Conservation (phyloP, 768 basidiomycete species). For the Mycena crocata region DNA sequence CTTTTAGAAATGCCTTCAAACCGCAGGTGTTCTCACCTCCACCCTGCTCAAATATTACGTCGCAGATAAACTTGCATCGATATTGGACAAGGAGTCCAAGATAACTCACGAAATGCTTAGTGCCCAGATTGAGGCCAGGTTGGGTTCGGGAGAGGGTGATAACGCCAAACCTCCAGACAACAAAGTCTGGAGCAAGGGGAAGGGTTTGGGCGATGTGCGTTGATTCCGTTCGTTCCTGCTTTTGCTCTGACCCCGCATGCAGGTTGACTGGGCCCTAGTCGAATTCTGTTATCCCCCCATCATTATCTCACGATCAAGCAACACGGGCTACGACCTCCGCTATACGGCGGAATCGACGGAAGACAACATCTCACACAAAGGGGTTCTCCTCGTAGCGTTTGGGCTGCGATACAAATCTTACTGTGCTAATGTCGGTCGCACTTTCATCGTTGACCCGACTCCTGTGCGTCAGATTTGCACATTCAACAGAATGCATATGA, state of each 20-base stretch:
- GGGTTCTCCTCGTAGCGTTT: constrained; percentile 88
- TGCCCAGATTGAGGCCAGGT: constrained; percentile 85
- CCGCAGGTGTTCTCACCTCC: constrained; percentile 82
- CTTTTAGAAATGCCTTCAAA: constrained; percentile 79
- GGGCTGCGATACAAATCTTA: constrained; percentile 95
- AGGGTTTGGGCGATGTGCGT: constrained; percentile 79
- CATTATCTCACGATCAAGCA: constrained; percentile 91
- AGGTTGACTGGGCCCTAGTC: constrained; percentile 91
- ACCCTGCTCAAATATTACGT: constrained; percentile 90
- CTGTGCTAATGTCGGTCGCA: constrained; percentile 91
- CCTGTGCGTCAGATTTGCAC: constrained; percentile 58
- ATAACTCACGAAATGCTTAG: constrained; percentile 90
- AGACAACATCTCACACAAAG: constrained; percentile 86
- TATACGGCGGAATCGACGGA: constrained; percentile 88
- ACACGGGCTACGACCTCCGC: constrained; percentile 87
- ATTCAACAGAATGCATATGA: constrained; percentile 18
- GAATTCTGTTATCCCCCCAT: constrained; percentile 97
- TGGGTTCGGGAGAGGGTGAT: constrained; percentile 87
- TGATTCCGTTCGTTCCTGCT: not conserved
- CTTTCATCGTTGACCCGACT: constrained; percentile 94
- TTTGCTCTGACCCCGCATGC: constrained; percentile 25
- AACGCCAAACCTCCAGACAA: constrained; percentile 88
- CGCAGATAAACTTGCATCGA: constrained; percentile 87
- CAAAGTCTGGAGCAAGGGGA: constrained; percentile 90
- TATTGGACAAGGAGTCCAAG: constrained; percentile 92